Conservation (phyloP, 1,284 basidiomycete species). For the Heliocybe sulcata region DNA sequence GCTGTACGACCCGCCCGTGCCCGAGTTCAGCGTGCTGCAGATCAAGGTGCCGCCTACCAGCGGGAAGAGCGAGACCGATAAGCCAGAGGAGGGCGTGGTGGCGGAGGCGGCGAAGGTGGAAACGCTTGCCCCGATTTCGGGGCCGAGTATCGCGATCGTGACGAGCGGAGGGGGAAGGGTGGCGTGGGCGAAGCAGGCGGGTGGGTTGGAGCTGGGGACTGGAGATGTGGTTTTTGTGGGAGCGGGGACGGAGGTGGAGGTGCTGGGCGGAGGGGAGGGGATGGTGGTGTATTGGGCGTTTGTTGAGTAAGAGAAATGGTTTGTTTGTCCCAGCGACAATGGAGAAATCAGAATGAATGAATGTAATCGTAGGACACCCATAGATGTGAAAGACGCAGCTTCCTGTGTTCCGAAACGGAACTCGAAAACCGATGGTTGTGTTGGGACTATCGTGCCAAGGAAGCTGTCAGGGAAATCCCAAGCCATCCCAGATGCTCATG, state of each 20-base stretch:
- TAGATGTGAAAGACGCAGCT: too few species aligned
- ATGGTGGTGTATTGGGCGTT: slow-evolving; percentile 75
- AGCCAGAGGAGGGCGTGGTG: neutral
- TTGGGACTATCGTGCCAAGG: too few species aligned
- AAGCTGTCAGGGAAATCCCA: too few species aligned
- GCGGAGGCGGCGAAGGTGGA: slow-evolving; percentile 26
- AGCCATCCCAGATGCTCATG: too few species aligned
- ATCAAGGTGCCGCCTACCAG: slow-evolving; percentile 41
- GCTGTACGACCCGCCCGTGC: slow-evolving; percentile 93
- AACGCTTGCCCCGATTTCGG: slow-evolving; percentile 56
- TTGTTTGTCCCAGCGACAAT: too few species aligned
- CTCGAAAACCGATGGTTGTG: too few species aligned
- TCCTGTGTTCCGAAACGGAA: too few species aligned
- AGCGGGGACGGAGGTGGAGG: slow-evolving; percentile 54
- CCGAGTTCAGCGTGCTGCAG: slow-evolving; percentile 86
- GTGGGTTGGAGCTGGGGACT: slow-evolving; percentile 38
- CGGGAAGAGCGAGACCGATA: neutral
- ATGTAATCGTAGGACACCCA: too few species aligned
- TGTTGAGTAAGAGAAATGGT: slow-evolving; percentile 31
- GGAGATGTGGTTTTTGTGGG: slow-evolving; percentile 86
- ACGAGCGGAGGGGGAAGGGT: slow-evolving; percentile 63
- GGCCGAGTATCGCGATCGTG: slow-evolving; percentile 81
- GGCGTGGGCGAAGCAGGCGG: slow-evolving; percentile 31
- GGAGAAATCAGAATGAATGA: too few species aligned
- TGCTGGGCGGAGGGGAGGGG: slow-evolving; percentile 31